Percentiles rank a stretch among this genome's conserved stretches.
These are phyloP conservation scores for Vigna angularis DNA, from an alignment of 306 rosid species.

Conservation along the genomic window DNA sequence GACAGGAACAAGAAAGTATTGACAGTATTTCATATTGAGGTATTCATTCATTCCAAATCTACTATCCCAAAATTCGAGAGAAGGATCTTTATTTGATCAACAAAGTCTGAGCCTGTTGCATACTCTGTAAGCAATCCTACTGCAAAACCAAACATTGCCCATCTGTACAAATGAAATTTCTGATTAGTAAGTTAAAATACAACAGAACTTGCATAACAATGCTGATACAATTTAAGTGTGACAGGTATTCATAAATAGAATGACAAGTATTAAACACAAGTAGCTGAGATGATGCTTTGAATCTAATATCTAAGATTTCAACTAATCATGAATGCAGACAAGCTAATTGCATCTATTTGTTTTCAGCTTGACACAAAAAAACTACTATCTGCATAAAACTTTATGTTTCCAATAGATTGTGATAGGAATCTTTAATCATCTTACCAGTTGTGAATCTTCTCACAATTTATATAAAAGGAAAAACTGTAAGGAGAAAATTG, in stretches of 20 bases:
- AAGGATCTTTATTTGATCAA: conserved; percentile 94
- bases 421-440: conserved; percentile 9
- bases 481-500: neutral
- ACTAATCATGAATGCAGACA: conserved; percentile 5
- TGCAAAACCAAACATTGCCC: conserved; percentile 99
- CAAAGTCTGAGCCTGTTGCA: conserved; percentile 93
- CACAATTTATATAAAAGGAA: neutral
- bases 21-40: conserved; percentile 29
- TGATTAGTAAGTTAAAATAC: conserved; percentile 1
- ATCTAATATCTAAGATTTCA: conserved; percentile 9
- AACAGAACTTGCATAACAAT: conserved; percentile 4
- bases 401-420: neutral
- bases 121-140: conserved; percentile 88
- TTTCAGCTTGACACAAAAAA: conserved; percentile 14
- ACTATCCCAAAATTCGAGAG: conserved; percentile 88
- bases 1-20: conserved; percentile 43
- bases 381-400: conserved; percentile 2
- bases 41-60: conserved; percentile 85
- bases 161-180: conserved; percentile 59
- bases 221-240: conserved; percentile 7
- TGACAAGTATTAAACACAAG: neutral
- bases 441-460: neutral
- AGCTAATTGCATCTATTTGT: neutral
- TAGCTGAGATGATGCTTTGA: conserved; percentile 12
- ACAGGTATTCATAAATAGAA: neutral